These are phyloP conservation scores for Lumnitzera littorea DNA, from an alignment of 345 rosid genomes.

Conservation along the genomic window DNA sequence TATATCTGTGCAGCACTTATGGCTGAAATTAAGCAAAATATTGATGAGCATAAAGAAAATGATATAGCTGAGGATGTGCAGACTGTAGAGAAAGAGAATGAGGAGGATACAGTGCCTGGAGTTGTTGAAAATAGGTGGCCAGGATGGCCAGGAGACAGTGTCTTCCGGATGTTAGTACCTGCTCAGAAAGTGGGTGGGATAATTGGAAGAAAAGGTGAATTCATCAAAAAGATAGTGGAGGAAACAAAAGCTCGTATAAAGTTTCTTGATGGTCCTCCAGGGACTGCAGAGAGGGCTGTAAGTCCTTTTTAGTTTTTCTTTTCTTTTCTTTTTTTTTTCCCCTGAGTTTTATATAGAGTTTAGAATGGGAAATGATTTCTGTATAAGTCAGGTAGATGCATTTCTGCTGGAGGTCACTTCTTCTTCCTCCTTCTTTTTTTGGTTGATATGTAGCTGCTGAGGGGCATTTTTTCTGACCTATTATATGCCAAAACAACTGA, in stretches of 20 bases:
- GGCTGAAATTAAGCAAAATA: too few species aligned
- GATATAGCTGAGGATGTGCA: constrained; percentile 20
- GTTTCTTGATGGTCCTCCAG: constrained; percentile 99
- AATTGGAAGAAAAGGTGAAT: constrained; percentile 97
- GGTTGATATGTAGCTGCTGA: too few species aligned
- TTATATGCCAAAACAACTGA: too few species aligned
- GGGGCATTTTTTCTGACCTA: too few species aligned
- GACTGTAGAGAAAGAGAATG: constrained; percentile 24
- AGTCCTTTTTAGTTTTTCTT: constrained; percentile 24
- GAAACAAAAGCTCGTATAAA: constrained; percentile 96
- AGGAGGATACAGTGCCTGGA: constrained; percentile 27
- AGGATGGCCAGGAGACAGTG: constrained; percentile 99
- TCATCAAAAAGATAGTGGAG: constrained; percentile 95
- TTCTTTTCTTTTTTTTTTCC: background rate
- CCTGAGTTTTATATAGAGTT: background rate
- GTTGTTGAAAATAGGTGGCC: constrained; percentile 90
- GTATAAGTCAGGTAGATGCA: too few species aligned
- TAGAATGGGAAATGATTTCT: too few species aligned
- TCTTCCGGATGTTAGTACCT: constrained; percentile 96
- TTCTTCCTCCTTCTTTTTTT: too few species aligned
- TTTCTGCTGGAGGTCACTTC: too few species aligned
- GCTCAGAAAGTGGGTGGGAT: constrained; percentile 97
- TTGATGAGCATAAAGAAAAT: constrained; percentile 5
- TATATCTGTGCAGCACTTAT: too few species aligned
- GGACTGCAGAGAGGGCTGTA: constrained; percentile 97